phyloP scores from a whole-genome alignment of 2,329 filamentous ascomycete genomes.

The Ophiosphaerella korrae region DNA sequence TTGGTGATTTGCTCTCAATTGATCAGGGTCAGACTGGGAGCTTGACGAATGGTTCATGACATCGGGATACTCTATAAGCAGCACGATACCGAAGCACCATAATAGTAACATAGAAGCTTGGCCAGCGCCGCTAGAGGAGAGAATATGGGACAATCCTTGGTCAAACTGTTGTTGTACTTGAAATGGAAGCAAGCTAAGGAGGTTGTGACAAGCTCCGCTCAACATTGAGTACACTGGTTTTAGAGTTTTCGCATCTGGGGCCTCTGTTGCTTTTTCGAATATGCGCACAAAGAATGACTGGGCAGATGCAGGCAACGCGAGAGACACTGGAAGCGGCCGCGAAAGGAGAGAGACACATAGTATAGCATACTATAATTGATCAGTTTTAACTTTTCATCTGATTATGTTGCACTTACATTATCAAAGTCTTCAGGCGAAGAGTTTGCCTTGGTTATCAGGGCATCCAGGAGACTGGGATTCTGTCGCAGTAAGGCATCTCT shows the following conservation, averaged over 20 bases:
- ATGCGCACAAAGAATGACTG: conserved; percentile 42
- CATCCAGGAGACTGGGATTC: conserved; percentile 38
- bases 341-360: conserved; percentile 43
- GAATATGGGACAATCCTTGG: conserved; percentile 30
- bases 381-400: neutral
- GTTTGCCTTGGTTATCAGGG: conserved; percentile 40
- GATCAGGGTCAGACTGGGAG: conserved; percentile 1
- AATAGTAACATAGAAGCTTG: conserved; percentile 36
- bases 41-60: conserved; percentile 2
- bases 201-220: conserved; percentile 42
- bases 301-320: conserved; percentile 40
- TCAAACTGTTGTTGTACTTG: conserved; percentile 32
- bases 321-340: conserved; percentile 31
- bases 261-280: conserved; percentile 34
- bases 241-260: conserved; percentile 30
- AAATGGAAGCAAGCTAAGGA: conserved; percentile 30
- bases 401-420: conserved; percentile 26
- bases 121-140: conserved; percentile 26
- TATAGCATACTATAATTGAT: conserved; percentile 27
- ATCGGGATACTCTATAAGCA: conserved; percentile 32
- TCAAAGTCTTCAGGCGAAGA: conserved; percentile 36
- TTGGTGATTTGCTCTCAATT: conserved; percentile 8
- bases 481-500: conserved; percentile 35
- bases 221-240: conserved; percentile 40
- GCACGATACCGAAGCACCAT: conserved; percentile 41